Base-by-base conservation (phyloP, 192 early-diverging fungal genomes). In the Coemansia aciculifera region DNA sequence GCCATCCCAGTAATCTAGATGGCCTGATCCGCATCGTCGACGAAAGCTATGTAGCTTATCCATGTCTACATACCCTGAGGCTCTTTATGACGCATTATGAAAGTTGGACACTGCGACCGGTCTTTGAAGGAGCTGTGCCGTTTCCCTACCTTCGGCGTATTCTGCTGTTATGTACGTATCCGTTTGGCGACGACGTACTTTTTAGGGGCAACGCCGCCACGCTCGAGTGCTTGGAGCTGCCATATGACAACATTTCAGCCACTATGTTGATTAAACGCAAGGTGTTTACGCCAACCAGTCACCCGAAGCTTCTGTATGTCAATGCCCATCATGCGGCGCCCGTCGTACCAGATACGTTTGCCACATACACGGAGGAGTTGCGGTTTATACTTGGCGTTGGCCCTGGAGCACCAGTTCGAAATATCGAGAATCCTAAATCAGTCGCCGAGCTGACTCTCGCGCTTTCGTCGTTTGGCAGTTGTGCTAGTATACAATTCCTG, bases 231-330 rank as follows among this genome's bases (percentile, higher is more conserved):
- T n/a, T 57, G 31, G 2, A 9, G 6, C 13, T 57, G 31, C 2
- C 27, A 13, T 57, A 23, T 2, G 15, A 17, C 13, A 8, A 3
- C 1, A 2, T 27, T 29, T 2, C 12, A 12, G 31, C 15, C 5
- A 2, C 24, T 15, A 59, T 59, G 15, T 17, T 59, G 2, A n/a
- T 5, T n/a, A 15, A 10, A 31, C 7, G 17, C 56, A 59, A 17
- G 8, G 56, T 59, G 17, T 59, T 59, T 19, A 59, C 56, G 13
- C 56, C 56, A 2, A 59, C 56, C 4, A 59, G 56, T 17, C 56
- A 59, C 31, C 56, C 56, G 13, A 59, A 34, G 31, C 56, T 59
- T 2, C 2, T 8, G 15, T 59, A 31, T 17, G 56, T 59, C 32
- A 37, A 59, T 15, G 7, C 32, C 2, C 1, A 7, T 0, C 8